A percentile compares a stretch with the other conserved stretches of the same genome.
These are phyloP conservation scores for Termitomyces eurrhizus DNA, from an alignment of 768 basidiomycete genomes.

Conservation along the genomic window DNA sequence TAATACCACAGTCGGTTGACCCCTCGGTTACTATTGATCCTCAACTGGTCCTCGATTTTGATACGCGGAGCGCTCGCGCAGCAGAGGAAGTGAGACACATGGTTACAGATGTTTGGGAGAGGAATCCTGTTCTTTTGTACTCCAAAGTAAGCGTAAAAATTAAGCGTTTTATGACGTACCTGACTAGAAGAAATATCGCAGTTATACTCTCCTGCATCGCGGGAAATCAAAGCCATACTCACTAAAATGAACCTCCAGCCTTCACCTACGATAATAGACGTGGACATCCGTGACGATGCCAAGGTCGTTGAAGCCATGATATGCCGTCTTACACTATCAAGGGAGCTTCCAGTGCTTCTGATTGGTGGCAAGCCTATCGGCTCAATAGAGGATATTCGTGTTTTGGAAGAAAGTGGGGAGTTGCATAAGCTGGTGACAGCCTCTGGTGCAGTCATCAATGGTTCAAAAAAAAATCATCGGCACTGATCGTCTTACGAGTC, in stretches of 20 bases:
- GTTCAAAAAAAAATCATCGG: conserved; percentile 48
- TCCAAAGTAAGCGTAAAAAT: conserved; percentile 47
- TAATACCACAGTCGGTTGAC: conserved; percentile 64
- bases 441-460: conserved; percentile 58
- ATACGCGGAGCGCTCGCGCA: conserved; percentile 63
- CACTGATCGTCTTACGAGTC: conserved; percentile 22
- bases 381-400: conserved; percentile 47
- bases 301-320: conserved; percentile 60
- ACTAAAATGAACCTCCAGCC: conserved; percentile 54
- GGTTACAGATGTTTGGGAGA: conserved; percentile 64
- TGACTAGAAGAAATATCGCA: conserved; percentile 20
- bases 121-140: conserved; percentile 73
- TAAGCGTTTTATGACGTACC: background rate
- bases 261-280: conserved; percentile 61
- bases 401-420: conserved; percentile 45
- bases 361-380: conserved; percentile 61
- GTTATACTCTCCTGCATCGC: conserved; percentile 60
- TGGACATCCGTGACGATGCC: conserved; percentile 71
- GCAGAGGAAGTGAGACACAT: conserved; percentile 55
- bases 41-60: conserved; percentile 79
- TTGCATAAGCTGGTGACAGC: conserved; percentile 44
- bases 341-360: conserved; percentile 63
- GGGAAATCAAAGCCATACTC: conserved; percentile 64
- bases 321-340: conserved; percentile 49
- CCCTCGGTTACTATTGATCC: conserved; percentile 69